Evolutionary conservation across 768 basidiomycete genomes (phyloP).

Genomic region (Sporobolomyces phaffii): DNA sequence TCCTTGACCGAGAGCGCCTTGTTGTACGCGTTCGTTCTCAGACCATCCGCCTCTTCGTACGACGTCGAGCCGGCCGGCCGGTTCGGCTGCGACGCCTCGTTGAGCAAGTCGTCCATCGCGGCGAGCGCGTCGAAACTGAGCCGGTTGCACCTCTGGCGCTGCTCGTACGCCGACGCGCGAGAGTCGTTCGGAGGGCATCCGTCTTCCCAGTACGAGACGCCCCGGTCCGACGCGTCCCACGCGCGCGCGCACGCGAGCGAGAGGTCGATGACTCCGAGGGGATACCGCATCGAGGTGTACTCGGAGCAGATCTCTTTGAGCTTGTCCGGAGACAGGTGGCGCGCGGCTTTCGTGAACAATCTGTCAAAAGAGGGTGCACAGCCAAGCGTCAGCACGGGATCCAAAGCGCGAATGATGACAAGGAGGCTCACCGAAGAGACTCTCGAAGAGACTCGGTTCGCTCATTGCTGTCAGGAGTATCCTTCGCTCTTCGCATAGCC

Average conservation of each 20-base stretch:
- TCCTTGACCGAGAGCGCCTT: conserved; percentile 78
- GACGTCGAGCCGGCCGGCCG: background rate
- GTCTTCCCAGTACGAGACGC: conserved; percentile 59
- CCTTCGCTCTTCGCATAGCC: conserved; percentile 81
- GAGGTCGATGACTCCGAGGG: conserved; percentile 77
- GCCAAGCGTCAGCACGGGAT: too few species aligned
- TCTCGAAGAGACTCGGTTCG: conserved; percentile 74
- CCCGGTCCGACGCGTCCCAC: conserved; percentile 65
- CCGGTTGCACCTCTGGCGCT: conserved; percentile 68
- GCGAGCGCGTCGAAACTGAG: conserved; percentile 74
- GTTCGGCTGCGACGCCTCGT: conserved; percentile 48
- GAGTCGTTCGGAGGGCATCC: conserved; percentile 59
- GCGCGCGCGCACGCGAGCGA: conserved; percentile 75
- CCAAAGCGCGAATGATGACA: too few species aligned
- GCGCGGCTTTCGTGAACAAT: conserved; percentile 79
- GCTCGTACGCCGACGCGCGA: conserved; percentile 57
- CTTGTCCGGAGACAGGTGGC: conserved; percentile 73
- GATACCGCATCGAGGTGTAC: conserved; percentile 75
- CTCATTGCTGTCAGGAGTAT: conserved; percentile 67
- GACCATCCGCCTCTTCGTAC: conserved; percentile 59
- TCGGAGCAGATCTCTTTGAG: conserved; percentile 81
- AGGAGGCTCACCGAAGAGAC: conserved; percentile 78
- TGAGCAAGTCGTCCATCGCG: conserved; percentile 61
- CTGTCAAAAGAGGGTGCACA: conserved; percentile 49
- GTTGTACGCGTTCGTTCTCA: conserved; percentile 78